Evolutionary conservation across 129 eudicot species (phyloP), one percentile per base, ranked within the genome.

Genomic region (Pseudognaphalium luteoalbum): DNA sequence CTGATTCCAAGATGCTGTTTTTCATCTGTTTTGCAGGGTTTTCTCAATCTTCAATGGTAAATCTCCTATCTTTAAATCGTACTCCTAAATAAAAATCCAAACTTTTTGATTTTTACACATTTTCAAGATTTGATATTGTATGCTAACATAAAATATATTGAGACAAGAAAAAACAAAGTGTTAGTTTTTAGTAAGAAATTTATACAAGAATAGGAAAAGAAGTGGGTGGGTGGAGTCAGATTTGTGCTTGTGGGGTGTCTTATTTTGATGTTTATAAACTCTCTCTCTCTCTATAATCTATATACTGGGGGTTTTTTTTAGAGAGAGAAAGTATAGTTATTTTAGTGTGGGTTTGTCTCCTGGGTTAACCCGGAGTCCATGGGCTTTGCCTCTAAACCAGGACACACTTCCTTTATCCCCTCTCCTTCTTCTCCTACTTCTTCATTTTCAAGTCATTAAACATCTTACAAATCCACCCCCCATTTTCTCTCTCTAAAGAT

Each of bases 381-480:
- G 99, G 99, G 96, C 83, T 89, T 86, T 94, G 99, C 94, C 86
- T 79, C 88, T 85, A 85, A 84, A 85, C 90, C 83, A 81, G 98
- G 96, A 87, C 87, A 84, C 97, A 86, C 51, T 74, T 86, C 86
- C 75, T 88, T 70, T 69, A 56, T 73, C 81, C 76, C 61, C 17
- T 5, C 54, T 11, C 68, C 47, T 62, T 82, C 79, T 76, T 76
- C 76, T 71, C 15, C 37, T 34, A 75, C 81, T 76, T 76, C 76
- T 79, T 77, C 78, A 62, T 72, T 80, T 73, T 44, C 82, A 82
- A 67, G 64, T 70, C 67, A 60, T 54, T 77, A 71, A 33, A 28
- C 64, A 73, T 35, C 7, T 67, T 66, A 71, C 74, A 21, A 57
- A 21, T 33, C 21, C 32, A 78, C 37, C 57, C 76, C 72, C 77